Conservation (phyloP, 768 basidiomycete species). For the Cystofilobasidium capitatum region DNA sequence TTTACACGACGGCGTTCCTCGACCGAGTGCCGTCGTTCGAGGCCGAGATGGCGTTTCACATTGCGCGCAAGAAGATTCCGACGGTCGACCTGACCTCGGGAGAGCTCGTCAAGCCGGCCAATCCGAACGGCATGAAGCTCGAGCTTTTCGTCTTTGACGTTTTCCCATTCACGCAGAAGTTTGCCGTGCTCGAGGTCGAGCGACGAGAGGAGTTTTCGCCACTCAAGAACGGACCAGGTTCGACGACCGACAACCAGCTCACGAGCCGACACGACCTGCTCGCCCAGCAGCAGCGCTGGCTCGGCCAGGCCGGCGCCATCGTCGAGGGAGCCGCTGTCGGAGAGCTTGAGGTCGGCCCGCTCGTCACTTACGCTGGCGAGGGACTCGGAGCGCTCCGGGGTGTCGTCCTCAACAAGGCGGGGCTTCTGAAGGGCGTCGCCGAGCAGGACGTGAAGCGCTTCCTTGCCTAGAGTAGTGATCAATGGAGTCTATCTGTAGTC, state of each 20-base stretch:
- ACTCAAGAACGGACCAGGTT: constrained; percentile 92
- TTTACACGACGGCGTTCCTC: constrained; percentile 83
- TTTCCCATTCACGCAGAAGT: constrained; percentile 66
- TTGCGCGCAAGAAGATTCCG: constrained; percentile 94
- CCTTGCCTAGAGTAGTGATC: too few species aligned
- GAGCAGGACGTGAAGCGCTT: constrained; percentile 9
- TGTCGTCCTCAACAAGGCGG: constrained; percentile 65
- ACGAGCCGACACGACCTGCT: constrained; percentile 85
- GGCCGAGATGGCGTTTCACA: constrained; percentile 84
- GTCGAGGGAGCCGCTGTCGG: constrained; percentile 47
- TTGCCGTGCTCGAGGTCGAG: constrained; percentile 75
- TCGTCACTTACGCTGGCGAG: constrained; percentile 84
- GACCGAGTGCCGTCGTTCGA: constrained; percentile 70
- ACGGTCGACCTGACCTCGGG: constrained; percentile 64
- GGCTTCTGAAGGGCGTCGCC: constrained; percentile 38
- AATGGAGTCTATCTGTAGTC: too few species aligned
- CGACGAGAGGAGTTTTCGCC: constrained; percentile 89
- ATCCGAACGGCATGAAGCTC: constrained; percentile 98
- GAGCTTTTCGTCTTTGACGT: constrained; percentile 99
- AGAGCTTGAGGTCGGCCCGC: constrained; percentile 83
- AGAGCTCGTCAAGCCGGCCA: constrained; percentile 60
- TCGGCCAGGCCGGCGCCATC: constrained; percentile 65
- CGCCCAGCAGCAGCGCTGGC: constrained; percentile 73
- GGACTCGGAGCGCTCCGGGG: constrained; percentile 71
- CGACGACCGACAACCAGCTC: constrained; percentile 76